These are phyloP conservation scores for Haplographium delicatum DNA, from an alignment of 495 filamentous ascomycete species.

Conservation along the genomic window DNA sequence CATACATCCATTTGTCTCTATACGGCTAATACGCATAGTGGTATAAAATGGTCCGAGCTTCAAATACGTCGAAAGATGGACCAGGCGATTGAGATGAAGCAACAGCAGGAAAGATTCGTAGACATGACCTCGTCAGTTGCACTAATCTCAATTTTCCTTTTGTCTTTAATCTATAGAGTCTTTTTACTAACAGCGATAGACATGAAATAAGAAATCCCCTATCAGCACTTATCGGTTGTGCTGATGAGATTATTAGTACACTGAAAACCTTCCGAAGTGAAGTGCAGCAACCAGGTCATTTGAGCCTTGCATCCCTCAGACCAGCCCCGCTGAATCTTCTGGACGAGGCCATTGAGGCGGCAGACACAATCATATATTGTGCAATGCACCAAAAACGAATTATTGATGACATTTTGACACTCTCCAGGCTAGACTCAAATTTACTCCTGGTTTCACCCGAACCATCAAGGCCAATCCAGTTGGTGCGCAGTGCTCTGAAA, in stretches of 20 bases:
- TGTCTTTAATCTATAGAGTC: not conserved
- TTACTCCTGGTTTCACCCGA: constrained; percentile 71
- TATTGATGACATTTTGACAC: constrained; percentile 74
- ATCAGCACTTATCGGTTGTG: constrained; percentile 63
- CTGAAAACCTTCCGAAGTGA: constrained; percentile 56
- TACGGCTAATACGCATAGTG: constrained; percentile 16
- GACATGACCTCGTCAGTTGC: constrained; percentile 55
- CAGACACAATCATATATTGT: constrained; percentile 76
- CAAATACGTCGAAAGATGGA: constrained; percentile 19
- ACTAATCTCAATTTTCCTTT: not conserved
- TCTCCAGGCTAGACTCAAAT: constrained; percentile 76
- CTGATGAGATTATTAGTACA: constrained; percentile 24
- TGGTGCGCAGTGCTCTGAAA: constrained; percentile 60
- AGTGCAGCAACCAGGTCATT: not conserved
- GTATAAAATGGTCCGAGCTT: constrained; percentile 40
- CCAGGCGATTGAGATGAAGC: constrained; percentile 60
- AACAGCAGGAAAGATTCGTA: constrained; percentile 78
- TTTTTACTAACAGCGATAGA: not conserved
- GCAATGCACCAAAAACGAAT: constrained; percentile 74
- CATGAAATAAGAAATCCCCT: constrained; percentile 68
- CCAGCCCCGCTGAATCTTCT: constrained; percentile 30
- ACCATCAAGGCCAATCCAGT: constrained; percentile 60
- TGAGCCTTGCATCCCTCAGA: not conserved
- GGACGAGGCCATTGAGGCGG: constrained; percentile 47
- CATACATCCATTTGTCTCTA: not conserved